Evolutionary conservation across 1,139 yeast genomes (phyloP).

Genomic region (Suhomyces terraborum): DNA sequence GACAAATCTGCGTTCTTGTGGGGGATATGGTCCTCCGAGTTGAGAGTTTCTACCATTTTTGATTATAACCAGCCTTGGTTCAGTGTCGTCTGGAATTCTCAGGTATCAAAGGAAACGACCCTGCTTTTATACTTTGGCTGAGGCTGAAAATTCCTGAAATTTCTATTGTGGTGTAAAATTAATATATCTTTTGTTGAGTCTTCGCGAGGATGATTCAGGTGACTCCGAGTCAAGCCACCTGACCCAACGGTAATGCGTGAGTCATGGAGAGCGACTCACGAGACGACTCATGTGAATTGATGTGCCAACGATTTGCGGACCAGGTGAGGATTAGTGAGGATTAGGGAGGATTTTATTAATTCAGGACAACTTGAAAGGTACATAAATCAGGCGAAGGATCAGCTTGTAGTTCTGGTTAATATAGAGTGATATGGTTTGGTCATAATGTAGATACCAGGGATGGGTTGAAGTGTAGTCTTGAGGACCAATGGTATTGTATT

Average conservation of each 20-base stretch:
- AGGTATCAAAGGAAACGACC: neutral
- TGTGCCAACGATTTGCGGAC: neutral
- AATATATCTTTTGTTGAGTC: conserved; percentile 8
- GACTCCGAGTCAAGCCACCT: conserved; percentile 14
- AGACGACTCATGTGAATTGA: neutral
- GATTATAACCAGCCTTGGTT: too few relatives aligned
- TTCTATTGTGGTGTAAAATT: too few relatives aligned
- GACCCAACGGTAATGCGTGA: neutral
- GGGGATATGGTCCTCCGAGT: neutral
- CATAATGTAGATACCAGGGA: too few relatives aligned
- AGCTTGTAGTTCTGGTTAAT: too few relatives aligned
- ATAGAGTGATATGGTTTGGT: too few relatives aligned
- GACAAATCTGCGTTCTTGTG: neutral
- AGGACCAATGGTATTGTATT: too few relatives aligned
- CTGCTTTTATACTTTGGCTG: conserved; percentile 2
- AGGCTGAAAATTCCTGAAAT: neutral
- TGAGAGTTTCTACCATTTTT: neutral
- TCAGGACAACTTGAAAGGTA: too few relatives aligned
- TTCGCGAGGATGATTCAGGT: conserved; percentile 12
- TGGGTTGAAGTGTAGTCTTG: too few relatives aligned
- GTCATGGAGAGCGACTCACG: neutral
- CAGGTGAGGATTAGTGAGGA: too few relatives aligned
- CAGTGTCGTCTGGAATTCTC: too few relatives aligned
- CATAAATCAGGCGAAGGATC: too few relatives aligned
- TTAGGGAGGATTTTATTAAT: too few relatives aligned